These are phyloP conservation scores for Phialocephala subalpina DNA, from an alignment of 2,329 filamentous ascomycete genomes.

Conservation along the genomic window DNA sequence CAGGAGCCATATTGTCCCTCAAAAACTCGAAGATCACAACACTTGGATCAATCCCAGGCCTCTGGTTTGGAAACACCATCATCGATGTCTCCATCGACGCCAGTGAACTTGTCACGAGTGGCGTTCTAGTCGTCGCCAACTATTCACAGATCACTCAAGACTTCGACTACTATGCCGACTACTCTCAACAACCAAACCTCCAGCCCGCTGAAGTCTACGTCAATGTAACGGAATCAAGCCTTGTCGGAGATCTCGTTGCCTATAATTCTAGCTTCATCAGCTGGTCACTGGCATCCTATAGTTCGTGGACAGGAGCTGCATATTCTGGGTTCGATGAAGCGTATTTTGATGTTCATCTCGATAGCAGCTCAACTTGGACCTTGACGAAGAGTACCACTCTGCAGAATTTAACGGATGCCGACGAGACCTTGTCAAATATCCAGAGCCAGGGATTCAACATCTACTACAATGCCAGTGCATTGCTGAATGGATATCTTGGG, in stretches of 20 bases:
- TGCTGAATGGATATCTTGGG: conserved; percentile 10
- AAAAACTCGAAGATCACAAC: conserved; percentile 38
- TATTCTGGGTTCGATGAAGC: conserved; percentile 31
- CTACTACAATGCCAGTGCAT: conserved; percentile 12
- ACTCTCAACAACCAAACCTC: conserved; percentile 39
- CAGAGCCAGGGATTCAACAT: conserved; percentile 15
- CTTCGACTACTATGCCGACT: conserved; percentile 45
- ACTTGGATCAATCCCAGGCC: conserved; percentile 35
- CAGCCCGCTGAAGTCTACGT: conserved; percentile 40
- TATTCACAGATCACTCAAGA: conserved; percentile 45
- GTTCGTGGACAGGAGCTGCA: conserved; percentile 31
- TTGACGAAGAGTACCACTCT: conserved; percentile 32
- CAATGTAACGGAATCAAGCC: conserved; percentile 37
- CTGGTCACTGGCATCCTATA: conserved; percentile 27
- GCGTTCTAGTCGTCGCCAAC: conserved; percentile 40
- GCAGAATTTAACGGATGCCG: conserved; percentile 26
- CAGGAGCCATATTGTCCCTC: conserved; percentile 37
- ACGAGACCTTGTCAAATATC: conserved; percentile 29
- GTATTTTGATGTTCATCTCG: conserved; percentile 30
- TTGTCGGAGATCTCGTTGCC: conserved; percentile 44
- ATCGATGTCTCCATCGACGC: conserved; percentile 27
- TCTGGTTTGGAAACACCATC: conserved; percentile 46
- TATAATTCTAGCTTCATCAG: conserved; percentile 42
- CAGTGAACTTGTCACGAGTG: conserved; percentile 33
- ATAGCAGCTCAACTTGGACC: conserved; percentile 29